Conservation (phyloP, 306 rosid genomes). For the Quercus gilva region DNA sequence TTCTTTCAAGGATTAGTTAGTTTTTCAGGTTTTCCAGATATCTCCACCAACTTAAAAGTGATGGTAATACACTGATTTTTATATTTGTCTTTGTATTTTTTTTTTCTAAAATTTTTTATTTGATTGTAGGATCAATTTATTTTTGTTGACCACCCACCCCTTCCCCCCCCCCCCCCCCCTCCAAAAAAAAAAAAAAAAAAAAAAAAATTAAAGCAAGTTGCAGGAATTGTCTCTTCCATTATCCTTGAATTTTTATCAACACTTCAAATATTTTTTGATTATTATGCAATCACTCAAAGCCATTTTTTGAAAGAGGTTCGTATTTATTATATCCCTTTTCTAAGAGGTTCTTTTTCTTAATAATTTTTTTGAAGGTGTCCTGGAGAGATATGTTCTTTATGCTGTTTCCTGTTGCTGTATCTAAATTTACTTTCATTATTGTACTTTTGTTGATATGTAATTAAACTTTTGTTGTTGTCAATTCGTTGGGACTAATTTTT, state of each 20-base stretch:
- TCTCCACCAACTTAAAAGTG: slow-evolving; percentile 33
- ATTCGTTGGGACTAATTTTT: too few species aligned
- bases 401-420: too few species aligned
- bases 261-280: slow-evolving; percentile 42
- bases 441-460: too few species aligned
- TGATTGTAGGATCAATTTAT: too few species aligned
- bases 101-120: too few species aligned
- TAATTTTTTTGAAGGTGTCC: neutral
- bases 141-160: too few species aligned
- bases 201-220: slow-evolving; percentile 40
- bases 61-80: slow-evolving; percentile 24
- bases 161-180: neutral
- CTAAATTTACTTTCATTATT: too few species aligned
- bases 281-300: slow-evolving; percentile 38
- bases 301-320: slow-evolving; percentile 42
- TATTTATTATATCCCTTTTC: neutral
- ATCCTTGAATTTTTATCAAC: slow-evolving; percentile 37
- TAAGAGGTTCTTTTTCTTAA: neutral
- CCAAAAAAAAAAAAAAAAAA: neutral
- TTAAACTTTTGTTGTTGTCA: too few species aligned
- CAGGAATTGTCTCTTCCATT: slow-evolving; percentile 42
- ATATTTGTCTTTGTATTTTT: too few species aligned
- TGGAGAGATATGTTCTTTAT: neutral
- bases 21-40: slow-evolving; percentile 40
- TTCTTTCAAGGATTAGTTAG: slow-evolving; percentile 40